A percentile compares a stretch with the other conserved stretches of the same genome.
Conservation (phyloP, 352 stramenopile species). For the Phytopythium ostracodes region DNA sequence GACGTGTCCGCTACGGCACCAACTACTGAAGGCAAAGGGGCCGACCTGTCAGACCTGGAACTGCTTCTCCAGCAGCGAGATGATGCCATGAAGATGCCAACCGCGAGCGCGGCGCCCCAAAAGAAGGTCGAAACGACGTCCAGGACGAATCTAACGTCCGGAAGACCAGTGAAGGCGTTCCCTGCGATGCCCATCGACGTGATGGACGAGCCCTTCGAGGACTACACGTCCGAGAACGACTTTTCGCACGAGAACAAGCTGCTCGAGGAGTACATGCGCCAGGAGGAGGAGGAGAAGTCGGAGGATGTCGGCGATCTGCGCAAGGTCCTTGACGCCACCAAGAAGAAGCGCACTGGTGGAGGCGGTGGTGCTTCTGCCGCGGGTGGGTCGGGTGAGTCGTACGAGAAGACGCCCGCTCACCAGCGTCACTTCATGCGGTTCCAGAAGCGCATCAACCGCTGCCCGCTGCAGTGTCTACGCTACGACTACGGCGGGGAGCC, state of each 20-base stretch:
- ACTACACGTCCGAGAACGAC: constrained; percentile 57
- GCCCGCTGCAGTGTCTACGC: constrained; percentile 71
- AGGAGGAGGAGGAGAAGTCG: constrained; percentile 78
- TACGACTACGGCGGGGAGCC: constrained; percentile 86
- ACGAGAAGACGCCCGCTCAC: constrained; percentile 72
- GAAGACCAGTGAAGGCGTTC: constrained; percentile 32
- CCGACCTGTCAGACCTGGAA: constrained; percentile 52
- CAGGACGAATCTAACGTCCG: constrained; percentile 6
- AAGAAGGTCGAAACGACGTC: not conserved
- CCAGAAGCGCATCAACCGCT: constrained; percentile 80
- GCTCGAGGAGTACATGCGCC: constrained; percentile 74
- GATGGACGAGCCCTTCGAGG: constrained; percentile 70
- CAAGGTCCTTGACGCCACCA: constrained; percentile 47
- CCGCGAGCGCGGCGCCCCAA: constrained; percentile 7
- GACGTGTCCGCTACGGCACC: constrained; percentile 11
- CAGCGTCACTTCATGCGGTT: constrained; percentile 83
- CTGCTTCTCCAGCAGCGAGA: constrained; percentile 64
- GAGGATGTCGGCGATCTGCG: constrained; percentile 54
- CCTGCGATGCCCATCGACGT: constrained; percentile 64
- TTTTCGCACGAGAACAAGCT: constrained; percentile 71
- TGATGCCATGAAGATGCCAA: constrained; percentile 42
- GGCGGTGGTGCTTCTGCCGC: constrained; percentile 6
- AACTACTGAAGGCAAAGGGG: constrained; percentile 7
- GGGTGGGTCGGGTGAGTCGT: constrained; percentile 43
- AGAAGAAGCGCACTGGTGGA: constrained; percentile 31